Percentiles rank a stretch among this genome's conserved stretches.
Evolutionary conservation across 371 early-diverging fungal genomes (phyloP).

Genomic region (Amoeboaphelidium protococcarum): DNA sequence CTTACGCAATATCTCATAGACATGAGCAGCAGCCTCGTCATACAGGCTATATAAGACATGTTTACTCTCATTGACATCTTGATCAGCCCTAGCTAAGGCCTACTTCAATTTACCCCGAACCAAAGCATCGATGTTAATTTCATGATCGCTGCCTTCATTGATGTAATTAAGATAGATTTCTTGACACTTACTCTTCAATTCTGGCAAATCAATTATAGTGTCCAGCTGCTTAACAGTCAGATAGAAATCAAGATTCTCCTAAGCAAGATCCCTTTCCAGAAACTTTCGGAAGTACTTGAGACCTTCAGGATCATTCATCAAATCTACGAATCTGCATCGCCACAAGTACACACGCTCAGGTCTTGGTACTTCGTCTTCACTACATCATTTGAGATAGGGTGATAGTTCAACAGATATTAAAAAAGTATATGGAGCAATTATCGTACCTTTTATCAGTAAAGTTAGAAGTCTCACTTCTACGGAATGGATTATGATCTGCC

Average conservation of each 20-base stretch:
- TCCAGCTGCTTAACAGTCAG: not conserved
- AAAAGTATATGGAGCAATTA: no score
- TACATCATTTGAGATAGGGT: not conserved
- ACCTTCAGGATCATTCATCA: not conserved
- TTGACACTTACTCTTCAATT: not conserved
- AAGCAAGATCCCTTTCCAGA: not conserved
- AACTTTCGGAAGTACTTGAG: not conserved
- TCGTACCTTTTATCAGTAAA: no score
- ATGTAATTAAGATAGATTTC: not conserved
- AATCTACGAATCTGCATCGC: not conserved
- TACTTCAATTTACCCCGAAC: no score
- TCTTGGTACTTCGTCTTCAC: not conserved
- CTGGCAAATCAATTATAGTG: not conserved
- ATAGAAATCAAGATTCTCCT: not conserved
- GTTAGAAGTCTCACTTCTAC: not conserved
- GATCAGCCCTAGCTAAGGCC: no score
- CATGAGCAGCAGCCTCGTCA: no score
- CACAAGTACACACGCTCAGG: not conserved
- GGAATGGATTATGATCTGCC: not conserved
- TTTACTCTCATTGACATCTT: no score
- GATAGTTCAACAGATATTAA: not conserved
- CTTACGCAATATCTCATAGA: no score
- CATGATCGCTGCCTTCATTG: not conserved
- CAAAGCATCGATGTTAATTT: not conserved
- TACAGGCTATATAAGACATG: no score